Percentiles rank a stretch among this genome's conserved stretches.
Conservation (phyloP, 2,329 filamentous ascomycete species). For the Fusarium nisikadoi region DNA sequence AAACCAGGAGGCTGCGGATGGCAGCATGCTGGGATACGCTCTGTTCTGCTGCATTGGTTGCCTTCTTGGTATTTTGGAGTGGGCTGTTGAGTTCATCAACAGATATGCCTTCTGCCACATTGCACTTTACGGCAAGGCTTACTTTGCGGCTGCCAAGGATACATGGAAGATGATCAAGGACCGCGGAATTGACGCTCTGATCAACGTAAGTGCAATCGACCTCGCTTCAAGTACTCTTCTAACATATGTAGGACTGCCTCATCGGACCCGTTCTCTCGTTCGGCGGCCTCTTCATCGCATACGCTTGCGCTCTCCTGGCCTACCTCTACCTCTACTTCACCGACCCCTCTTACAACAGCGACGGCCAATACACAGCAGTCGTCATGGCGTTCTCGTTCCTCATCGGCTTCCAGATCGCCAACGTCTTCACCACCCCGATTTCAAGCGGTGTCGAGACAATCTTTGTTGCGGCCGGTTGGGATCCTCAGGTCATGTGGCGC, state of each 20-base stretch:
- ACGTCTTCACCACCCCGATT: constrained; percentile 89
- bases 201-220: constrained; percentile 65
- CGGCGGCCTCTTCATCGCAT: constrained; percentile 85
- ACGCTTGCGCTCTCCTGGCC: constrained; percentile 81
- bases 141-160: constrained; percentile 86
- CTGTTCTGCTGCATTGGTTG: constrained; percentile 82
- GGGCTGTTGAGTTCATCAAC: constrained; percentile 90
- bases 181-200: constrained; percentile 87
- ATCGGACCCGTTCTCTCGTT: constrained; percentile 79
- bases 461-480: constrained; percentile 81
- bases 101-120: constrained; percentile 94
- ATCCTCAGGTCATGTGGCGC: constrained; percentile 77
- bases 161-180: constrained; percentile 94
- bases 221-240: constrained; percentile 3
- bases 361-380: constrained; percentile 76
- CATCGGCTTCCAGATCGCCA: constrained; percentile 88
- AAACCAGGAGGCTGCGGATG: constrained; percentile 70
- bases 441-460: constrained; percentile 91
- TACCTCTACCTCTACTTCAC: constrained; percentile 91
- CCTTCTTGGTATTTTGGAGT: constrained; percentile 80
- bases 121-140: constrained; percentile 89
- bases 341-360: constrained; percentile 78
- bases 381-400: constrained; percentile 88
- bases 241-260: constrained; percentile 72
- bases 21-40: constrained; percentile 72